phyloP scores from a whole-genome alignment of 2,329 filamentous ascomycete species.

The Neophaeococcomyces aloes region DNA sequence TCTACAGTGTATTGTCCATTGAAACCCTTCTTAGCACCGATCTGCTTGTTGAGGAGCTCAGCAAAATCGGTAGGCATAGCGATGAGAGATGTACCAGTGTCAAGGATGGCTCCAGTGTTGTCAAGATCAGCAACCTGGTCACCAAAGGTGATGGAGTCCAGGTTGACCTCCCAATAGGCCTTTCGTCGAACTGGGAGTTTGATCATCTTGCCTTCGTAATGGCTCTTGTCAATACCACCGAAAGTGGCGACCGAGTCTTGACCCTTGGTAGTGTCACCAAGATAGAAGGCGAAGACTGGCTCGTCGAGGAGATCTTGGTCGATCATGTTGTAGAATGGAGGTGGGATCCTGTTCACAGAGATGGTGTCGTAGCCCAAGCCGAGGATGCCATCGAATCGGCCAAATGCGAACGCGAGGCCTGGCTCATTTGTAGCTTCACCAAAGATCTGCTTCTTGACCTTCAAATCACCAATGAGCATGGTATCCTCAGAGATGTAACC shows the following conservation, averaged over 20 bases:
- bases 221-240: conserved; percentile 72
- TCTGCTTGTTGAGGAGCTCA: conserved; percentile 93
- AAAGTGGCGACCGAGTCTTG: conserved; percentile 80
- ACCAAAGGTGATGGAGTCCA: conserved; percentile 84
- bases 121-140: conserved; percentile 79
- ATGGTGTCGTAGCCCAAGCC: conserved; percentile 92
- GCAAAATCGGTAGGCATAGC: conserved; percentile 83
- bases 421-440: conserved; percentile 94
- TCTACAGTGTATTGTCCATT: conserved; percentile 95
- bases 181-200: conserved; percentile 94
- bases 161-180: conserved; percentile 99
- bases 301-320: conserved; percentile 83
- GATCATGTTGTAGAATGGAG: conserved; percentile 93
- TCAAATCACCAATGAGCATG: conserved; percentile 77
- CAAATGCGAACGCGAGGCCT: conserved; percentile 93
- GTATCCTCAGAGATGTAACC: conserved; percentile 88
- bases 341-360: conserved; percentile 89
- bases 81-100: conserved; percentile 96
- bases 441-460: conserved; percentile 82
- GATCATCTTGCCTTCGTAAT: conserved; percentile 76
- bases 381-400: conserved; percentile 91
- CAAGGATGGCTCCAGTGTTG: conserved; percentile 88
- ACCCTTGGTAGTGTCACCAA: conserved; percentile 61
- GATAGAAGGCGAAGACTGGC: conserved; percentile 93
- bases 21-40: conserved; percentile 94